Percentiles rank a stretch among this genome's conserved stretches.
These are phyloP conservation scores for Auricularia heimuer DNA, from an alignment of 768 basidiomycete species.

Conservation along the genomic window DNA sequence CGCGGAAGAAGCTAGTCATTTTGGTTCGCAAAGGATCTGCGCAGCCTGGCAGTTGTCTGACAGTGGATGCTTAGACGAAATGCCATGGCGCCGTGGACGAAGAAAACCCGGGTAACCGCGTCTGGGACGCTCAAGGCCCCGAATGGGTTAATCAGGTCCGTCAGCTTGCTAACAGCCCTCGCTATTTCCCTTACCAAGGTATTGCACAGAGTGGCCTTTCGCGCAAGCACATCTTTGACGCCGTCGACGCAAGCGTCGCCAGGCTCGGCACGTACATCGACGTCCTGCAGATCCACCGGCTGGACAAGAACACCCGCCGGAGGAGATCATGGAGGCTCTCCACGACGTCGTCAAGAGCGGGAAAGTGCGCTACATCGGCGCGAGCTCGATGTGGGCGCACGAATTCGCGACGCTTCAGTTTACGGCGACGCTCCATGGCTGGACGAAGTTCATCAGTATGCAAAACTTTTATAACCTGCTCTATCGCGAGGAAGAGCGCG, in stretches of 20 bases:
- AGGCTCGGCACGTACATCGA: slow-evolving; percentile 36
- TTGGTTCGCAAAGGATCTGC: slow-evolving; percentile 9
- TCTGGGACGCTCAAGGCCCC: neutral
- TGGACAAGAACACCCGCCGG: slow-evolving; percentile 33
- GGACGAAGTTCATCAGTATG: slow-evolving; percentile 49
- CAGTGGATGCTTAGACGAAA: neutral
- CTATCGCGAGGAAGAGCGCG: slow-evolving; percentile 58
- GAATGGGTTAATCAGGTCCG: neutral
- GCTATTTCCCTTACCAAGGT: neutral
- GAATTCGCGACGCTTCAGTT: slow-evolving; percentile 1
- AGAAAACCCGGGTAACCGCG: neutral
- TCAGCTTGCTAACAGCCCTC: neutral
- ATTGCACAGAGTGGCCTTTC: neutral
- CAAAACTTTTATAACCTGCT: slow-evolving; percentile 55
- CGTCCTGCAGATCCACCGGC: slow-evolving; percentile 32
- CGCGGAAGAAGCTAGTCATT: slow-evolving; percentile 32
- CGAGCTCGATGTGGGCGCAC: slow-evolving; percentile 30
- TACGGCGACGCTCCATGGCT: slow-evolving; percentile 2
- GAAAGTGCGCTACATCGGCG: slow-evolving; percentile 38
- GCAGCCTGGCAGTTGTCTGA: neutral
- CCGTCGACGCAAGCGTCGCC: slow-evolving; percentile 30
- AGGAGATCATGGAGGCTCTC: slow-evolving; percentile 39
- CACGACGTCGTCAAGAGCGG: slow-evolving; percentile 43
- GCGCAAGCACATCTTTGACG: slow-evolving; percentile 38
- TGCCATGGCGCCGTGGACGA: neutral